A percentile compares a stretch with the other conserved stretches of the same genome.
Evolutionary conservation across 1,139 yeast genomes (phyloP).

Genomic region (Scheffersomyces segobiensis): DNA sequence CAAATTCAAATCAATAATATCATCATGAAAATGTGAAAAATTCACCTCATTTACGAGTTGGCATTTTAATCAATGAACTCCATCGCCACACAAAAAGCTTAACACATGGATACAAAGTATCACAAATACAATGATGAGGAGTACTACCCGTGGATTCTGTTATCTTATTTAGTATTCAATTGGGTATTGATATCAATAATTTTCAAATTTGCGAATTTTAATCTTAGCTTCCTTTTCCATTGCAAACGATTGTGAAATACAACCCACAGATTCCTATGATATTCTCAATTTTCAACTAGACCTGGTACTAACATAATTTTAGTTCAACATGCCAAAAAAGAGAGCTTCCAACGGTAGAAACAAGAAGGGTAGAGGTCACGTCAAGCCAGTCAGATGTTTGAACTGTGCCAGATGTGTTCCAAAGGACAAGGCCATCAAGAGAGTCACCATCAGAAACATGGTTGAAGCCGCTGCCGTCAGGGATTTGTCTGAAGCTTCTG

Average conservation of each 20-base stretch:
- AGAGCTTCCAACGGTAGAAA: slow-evolving; percentile 99
- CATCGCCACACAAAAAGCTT: neutral
- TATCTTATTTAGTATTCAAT: neutral
- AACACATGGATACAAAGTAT: neutral
- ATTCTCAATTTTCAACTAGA: neutral
- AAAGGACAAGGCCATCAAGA: slow-evolving; percentile 99
- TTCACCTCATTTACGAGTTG: neutral
- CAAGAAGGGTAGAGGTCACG: slow-evolving; percentile 99
- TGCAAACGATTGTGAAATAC: neutral
- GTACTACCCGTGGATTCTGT: neutral
- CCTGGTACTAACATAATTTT: slow-evolving; percentile 23
- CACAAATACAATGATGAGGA: neutral
- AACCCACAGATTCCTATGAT: neutral
- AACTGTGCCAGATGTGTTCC: slow-evolving; percentile 99
- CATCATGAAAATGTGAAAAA: neutral
- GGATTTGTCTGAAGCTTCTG: slow-evolving; percentile 99
- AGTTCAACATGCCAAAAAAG: slow-evolving; percentile 95
- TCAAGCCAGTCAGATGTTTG: slow-evolving; percentile 99
- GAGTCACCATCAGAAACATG: slow-evolving; percentile 99
- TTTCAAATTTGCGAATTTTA: neutral
- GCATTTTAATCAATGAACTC: neutral
- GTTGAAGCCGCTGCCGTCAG: slow-evolving; percentile 99
- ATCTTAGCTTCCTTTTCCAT: neutral
- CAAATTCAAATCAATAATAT: neutral
- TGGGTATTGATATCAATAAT: neutral